Conservation (phyloP, 2,329 filamentous ascomycete genomes). For the Exophiala spinifera region DNA sequence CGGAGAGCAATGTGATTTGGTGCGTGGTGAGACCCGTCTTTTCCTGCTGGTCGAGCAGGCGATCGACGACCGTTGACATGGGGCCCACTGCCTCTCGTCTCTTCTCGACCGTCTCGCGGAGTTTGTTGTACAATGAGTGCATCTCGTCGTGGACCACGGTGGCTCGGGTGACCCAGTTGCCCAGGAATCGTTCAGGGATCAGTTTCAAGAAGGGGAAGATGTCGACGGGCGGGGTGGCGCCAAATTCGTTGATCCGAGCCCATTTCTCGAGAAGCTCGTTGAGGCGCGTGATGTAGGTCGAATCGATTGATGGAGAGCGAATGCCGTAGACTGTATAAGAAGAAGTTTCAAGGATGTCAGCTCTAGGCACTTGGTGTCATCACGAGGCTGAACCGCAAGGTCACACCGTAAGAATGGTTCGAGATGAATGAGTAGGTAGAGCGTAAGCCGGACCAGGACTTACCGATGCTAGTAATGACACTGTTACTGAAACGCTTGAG, state of each 20-base stretch:
- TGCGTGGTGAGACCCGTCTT: conserved; percentile 35
- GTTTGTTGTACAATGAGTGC: conserved; percentile 41
- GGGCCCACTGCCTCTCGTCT: conserved; percentile 32
- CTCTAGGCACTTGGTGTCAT: background rate
- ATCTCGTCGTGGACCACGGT: conserved; percentile 40
- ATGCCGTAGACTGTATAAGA: conserved; percentile 35
- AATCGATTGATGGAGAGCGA: conserved; percentile 30
- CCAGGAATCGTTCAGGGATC: conserved; percentile 42
- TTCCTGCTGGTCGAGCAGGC: conserved; percentile 39
- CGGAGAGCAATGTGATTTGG: conserved; percentile 41
- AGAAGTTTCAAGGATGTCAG: too few relatives aligned
- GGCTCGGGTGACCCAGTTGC: conserved; percentile 40
- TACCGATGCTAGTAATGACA: conserved; percentile 43
- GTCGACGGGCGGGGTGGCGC: conserved; percentile 51
- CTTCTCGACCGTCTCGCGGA: conserved; percentile 34
- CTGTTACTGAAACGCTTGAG: conserved; percentile 30
- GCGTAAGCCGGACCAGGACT: background rate
- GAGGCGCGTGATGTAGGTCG: conserved; percentile 16
- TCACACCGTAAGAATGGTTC: background rate
- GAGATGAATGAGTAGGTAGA: too few relatives aligned
- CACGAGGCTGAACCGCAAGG: background rate
- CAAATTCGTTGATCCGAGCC: conserved; percentile 40
- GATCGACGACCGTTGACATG: conserved; percentile 40
- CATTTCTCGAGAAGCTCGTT: conserved; percentile 19
- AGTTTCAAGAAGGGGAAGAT: conserved; percentile 45